Percentiles rank a stretch among this genome's conserved stretches.
phyloP scores from a whole-genome alignment of 768 basidiomycete species.

The Russula earlei region DNA sequence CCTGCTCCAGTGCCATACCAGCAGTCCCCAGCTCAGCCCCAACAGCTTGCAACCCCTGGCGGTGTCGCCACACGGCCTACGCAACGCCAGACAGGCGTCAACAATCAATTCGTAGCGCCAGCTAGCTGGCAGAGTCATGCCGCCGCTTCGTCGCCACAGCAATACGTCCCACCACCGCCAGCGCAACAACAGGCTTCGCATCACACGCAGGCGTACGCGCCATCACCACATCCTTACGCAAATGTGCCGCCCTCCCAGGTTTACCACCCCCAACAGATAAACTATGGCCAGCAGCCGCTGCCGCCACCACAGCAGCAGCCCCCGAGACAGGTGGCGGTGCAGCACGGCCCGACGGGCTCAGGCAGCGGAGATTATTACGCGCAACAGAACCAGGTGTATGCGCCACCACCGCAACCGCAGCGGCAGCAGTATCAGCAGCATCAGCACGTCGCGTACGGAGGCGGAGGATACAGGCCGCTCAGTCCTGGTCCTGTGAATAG shows the following conservation, averaged over 20 bases:
- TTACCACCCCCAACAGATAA: neutral
- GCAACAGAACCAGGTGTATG: constrained; percentile 14
- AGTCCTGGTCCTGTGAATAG: constrained; percentile 34
- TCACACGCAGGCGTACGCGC: constrained; percentile 9
- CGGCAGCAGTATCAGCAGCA: constrained; percentile 27
- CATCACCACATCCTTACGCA: constrained; percentile 15
- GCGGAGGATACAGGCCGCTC: constrained; percentile 31
- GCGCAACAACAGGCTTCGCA: constrained; percentile 14
- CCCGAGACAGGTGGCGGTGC: constrained; percentile 9
- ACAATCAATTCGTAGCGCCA: constrained; percentile 1
- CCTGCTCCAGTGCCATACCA: constrained; percentile 27
- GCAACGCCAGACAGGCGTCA: constrained; percentile 14
- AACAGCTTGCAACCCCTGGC: constrained; percentile 17
- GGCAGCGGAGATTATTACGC: constrained; percentile 9
- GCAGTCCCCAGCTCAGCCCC: constrained; percentile 31
- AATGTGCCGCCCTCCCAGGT: constrained; percentile 14
- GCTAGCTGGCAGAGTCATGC: neutral
- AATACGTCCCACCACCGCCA: constrained; percentile 14
- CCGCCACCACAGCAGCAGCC: constrained; percentile 23
- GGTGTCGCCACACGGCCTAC: neutral
- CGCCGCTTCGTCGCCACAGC: constrained; percentile 7
- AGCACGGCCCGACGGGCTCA: constrained; percentile 6
- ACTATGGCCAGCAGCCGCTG: constrained; percentile 7
- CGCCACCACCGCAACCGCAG: neutral
- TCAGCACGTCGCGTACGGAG: constrained; percentile 26